Conservation (phyloP, 2,329 filamentous ascomycete species). For the Camillea tinctor region DNA sequence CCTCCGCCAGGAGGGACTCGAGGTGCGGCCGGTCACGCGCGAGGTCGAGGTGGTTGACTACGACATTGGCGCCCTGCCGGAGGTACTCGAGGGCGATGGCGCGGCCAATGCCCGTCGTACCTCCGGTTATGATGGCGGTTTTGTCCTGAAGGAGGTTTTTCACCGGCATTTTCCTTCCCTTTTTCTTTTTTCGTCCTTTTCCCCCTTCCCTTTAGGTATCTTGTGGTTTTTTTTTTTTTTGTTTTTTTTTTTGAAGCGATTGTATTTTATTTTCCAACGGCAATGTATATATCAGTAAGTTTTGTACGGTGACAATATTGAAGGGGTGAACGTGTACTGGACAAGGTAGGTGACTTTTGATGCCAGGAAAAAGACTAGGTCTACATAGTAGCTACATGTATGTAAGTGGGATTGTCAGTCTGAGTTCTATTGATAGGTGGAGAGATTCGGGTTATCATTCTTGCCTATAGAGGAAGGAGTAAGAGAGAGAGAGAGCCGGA, state of each 20-base stretch:
- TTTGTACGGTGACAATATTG: background rate
- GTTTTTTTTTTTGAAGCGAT: no score
- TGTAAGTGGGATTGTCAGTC: background rate
- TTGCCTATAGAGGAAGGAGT: no score
- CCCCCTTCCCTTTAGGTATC: no score
- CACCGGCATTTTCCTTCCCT: slow-evolving; percentile 39
- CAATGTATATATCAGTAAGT: background rate
- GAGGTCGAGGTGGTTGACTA: slow-evolving; percentile 75
- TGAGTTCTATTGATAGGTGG: no score
- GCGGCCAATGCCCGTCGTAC: slow-evolving; percentile 66
- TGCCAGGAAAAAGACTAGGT: no score
- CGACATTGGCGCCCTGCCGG: slow-evolving; percentile 73
- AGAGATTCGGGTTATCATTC: no score
- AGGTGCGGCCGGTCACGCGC: slow-evolving; percentile 51
- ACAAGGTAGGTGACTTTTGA: background rate
- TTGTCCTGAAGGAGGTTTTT: slow-evolving; percentile 66
- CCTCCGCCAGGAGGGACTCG: slow-evolving; percentile 51
- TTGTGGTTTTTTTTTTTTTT: no score
- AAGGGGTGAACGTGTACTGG: no score
- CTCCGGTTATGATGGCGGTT: slow-evolving; percentile 69
- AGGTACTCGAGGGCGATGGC: slow-evolving; percentile 81
- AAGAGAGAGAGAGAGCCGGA: no score
- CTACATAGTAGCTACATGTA: background rate
- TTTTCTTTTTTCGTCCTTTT: background rate
- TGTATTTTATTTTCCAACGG: no score